Evolutionary conservation across 305 asterid species (phyloP).

Genomic region (Fraxinus latifolia): DNA sequence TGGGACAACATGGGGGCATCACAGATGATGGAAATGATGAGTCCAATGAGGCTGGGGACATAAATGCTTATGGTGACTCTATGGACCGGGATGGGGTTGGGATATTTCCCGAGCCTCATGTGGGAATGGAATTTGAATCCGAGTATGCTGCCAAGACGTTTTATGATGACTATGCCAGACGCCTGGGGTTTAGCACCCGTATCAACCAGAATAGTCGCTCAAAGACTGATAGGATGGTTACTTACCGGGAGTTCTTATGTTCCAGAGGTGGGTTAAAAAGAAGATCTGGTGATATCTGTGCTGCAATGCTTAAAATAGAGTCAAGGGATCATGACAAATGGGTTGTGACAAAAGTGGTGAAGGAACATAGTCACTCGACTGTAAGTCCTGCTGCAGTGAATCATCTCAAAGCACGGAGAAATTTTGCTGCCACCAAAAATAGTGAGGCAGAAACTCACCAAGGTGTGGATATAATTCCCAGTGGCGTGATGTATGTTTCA

Average conservation of each 20-base stretch:
- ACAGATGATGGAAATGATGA: conserved; percentile 52
- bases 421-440: conserved; percentile 53
- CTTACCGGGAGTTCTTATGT: conserved; percentile 48
- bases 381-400: conserved; percentile 45
- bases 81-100: conserved; percentile 34
- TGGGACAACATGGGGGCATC: conserved; percentile 46
- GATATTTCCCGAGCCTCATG: conserved; percentile 42
- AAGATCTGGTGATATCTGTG: conserved; percentile 56
- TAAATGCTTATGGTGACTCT: conserved; percentile 38
- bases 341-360: conserved; percentile 62
- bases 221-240: conserved; percentile 34
- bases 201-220: conserved; percentile 34
- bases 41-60: conserved; percentile 41
- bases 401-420: conserved; percentile 47
- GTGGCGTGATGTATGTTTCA: conserved; percentile 74
- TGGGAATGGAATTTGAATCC: conserved; percentile 74
- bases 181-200: conserved; percentile 53
- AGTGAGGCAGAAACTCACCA: conserved; percentile 40
- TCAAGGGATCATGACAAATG: conserved; percentile 48
- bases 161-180: conserved; percentile 65
- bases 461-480: conserved; percentile 52
- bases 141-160: conserved; percentile 56
- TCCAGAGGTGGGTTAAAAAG: conserved; percentile 49
- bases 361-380: conserved; percentile 57
- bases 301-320: conserved; percentile 69